A percentile compares a stretch with the other conserved stretches of the same genome.
Conservation (phyloP, 139 green algal species). For the Volvox africanus region DNA sequence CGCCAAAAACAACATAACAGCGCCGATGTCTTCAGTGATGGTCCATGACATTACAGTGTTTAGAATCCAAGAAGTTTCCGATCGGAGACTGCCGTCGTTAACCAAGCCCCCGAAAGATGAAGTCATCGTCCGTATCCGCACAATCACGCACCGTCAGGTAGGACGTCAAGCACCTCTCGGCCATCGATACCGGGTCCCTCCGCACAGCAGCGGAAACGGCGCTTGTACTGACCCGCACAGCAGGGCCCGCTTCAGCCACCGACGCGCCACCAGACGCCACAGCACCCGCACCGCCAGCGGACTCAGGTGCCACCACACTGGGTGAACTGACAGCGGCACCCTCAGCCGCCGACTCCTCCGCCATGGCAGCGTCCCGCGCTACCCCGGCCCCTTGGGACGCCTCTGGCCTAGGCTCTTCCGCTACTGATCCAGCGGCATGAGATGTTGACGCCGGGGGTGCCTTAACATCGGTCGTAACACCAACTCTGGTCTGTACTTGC, state of each 20-base stretch:
- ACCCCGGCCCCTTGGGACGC: neutral
- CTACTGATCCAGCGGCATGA: neutral
- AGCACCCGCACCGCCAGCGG: constrained; percentile 16
- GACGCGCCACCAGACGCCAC: neutral
- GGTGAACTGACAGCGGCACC: neutral
- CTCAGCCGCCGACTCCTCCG: neutral
- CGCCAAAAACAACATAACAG: too few species aligned
- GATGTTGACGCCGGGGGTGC: too few species aligned
- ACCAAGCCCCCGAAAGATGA: too few species aligned
- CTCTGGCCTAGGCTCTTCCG: neutral
- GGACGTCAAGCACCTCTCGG: constrained; percentile 58
- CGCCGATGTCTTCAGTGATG: too few species aligned
- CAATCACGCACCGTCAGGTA: constrained; percentile 45
- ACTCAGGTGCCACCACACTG: neutral
- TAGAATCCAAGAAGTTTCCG: too few species aligned
- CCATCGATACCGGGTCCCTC: constrained; percentile 54
- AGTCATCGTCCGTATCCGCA: neutral
- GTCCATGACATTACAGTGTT: too few species aligned
- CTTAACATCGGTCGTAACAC: neutral
- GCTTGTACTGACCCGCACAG: constrained; percentile 1
- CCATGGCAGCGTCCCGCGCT: constrained; percentile 32
- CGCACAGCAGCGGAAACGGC: neutral
- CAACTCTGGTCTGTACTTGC: neutral
- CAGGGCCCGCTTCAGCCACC: neutral
- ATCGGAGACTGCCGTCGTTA: too few species aligned